Base-by-base conservation (phyloP, 2,329 filamentous ascomycete species). In the Allantophomopsis cytisporea region DNA sequence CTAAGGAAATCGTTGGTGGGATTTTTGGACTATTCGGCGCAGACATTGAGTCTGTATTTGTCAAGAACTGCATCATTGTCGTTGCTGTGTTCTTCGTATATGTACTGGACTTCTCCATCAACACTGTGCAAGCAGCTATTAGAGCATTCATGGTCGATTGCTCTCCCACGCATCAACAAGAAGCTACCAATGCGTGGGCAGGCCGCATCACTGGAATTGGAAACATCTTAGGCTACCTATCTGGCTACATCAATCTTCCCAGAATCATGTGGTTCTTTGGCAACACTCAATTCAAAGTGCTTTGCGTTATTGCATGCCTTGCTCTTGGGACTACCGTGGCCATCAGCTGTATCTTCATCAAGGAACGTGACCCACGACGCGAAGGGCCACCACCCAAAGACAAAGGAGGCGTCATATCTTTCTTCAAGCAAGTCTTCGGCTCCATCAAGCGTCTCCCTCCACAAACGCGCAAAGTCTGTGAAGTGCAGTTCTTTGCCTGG, bases 111-210 rank as follows among this genome's bases (percentile, higher is more conserved):
- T 91, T 96, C 58, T 78, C 88, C 51, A 91, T 96, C 64, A 96
- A 96, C 60, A 91, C 88, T 73, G 85, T 96, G 28, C 89, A 96
- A 71, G 89, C 91, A 37, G 83, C 79, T 4, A 83, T 95, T 53
- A 75, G 88, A 47, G 86, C 88, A 17, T 94, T 93, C 56, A 94
- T 96, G 40, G 83, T 95, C 17, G 89, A 96, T 55, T 89, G 87
- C 53, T 83, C 85, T 1, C 91, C 91, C 0, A 76, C 84, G 1
- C 88, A 95, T 53, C 89, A 96, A 57, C 89, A 96, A 62, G 65
- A 34, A 34, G 12, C 4, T 34, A 34, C 88, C 40, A 96, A 96
- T 61, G 81, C 89, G 32, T 95, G 93, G 88, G 86, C 89, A 15
- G 88, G 85, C 53, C 77, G 89, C 38, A 73, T 89, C 41, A 82